phyloP scores from a whole-genome alignment of 2,329 filamentous ascomycete species.

The Alternaria alternata region DNA sequence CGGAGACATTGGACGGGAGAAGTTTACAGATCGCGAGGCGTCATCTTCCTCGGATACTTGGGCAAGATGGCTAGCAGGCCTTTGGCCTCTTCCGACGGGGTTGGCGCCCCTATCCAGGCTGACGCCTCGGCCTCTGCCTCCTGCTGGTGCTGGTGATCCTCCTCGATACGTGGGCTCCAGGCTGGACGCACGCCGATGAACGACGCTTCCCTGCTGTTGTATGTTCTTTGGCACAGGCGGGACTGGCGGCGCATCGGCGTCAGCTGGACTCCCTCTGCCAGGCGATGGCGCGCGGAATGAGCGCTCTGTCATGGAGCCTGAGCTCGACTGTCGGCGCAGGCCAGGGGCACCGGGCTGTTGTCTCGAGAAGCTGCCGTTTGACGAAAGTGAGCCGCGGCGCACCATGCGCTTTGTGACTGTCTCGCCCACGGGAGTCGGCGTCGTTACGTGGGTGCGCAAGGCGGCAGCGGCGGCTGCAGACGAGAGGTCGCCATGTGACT shows the following conservation, averaged over 20 bases:
- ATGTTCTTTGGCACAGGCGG: slow-evolving; percentile 71
- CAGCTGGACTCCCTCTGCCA: slow-evolving; percentile 35
- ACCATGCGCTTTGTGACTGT: slow-evolving; percentile 87
- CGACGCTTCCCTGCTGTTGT: slow-evolving; percentile 33
- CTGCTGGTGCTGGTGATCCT: slow-evolving; percentile 53
- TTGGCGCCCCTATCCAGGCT: slow-evolving; percentile 52
- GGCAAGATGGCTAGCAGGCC: slow-evolving; percentile 46
- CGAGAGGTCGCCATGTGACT: slow-evolving; percentile 73
- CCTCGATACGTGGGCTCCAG: slow-evolving; percentile 60
- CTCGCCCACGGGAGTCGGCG: slow-evolving; percentile 80
- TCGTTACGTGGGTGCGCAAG: slow-evolving; percentile 77
- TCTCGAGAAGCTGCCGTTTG: slow-evolving; percentile 62
- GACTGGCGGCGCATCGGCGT: slow-evolving; percentile 72
- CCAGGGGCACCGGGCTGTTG: slow-evolving; percentile 34
- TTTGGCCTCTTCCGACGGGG: slow-evolving; percentile 34
- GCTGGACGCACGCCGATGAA: slow-evolving; percentile 56
- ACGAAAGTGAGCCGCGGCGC: slow-evolving; percentile 77
- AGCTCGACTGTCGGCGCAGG: slow-evolving; percentile 65
- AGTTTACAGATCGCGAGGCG: slow-evolving; percentile 59
- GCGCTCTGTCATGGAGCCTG: slow-evolving; percentile 84
- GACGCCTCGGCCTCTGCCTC: slow-evolving; percentile 48
- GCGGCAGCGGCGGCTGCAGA: slow-evolving; percentile 87
- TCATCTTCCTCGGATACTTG: slow-evolving; percentile 56
- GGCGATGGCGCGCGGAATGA: slow-evolving; percentile 81
- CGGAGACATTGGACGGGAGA: slow-evolving; percentile 62